Base-by-base conservation (phyloP, 257 asterid species). In the Petunia secreta region DNA sequence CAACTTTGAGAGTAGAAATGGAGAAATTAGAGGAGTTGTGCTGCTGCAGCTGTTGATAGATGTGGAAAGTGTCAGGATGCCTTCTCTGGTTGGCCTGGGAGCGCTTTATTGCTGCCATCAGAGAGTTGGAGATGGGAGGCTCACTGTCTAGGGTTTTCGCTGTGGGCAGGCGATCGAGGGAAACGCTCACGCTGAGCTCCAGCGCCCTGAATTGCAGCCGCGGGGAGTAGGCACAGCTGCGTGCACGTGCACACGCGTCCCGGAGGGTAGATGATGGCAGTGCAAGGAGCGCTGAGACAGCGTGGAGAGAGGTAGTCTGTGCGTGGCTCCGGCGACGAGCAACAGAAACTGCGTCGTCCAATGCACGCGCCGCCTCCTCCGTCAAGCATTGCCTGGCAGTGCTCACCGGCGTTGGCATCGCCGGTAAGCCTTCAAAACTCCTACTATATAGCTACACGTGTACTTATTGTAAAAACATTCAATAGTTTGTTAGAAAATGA, bases 341-440 rank as follows among this genome's bases (percentile, higher is more conserved):
- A 66, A 91, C 96, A 0, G 91, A 74, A 1, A 92, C 95, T 7
- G 99, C 99, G 53, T 92, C 97, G 88, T 92, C 97, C 78, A 93
- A 60, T 2, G 91, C 92, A n/a, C 88, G 83, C 4, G 89, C 97
- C 14, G 99, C 96, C 80, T 83, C 91, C 37, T 88, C 95, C 64
- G 99, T 90, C 82, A 95, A 87, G 89, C 92, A 93, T 86, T 92
- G 94, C 86, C 96, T 91, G 63, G 99, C 99, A 53, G 85, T 84
- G 87, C 89, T 85, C 84, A 92, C 97, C 93, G 97, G 96, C 92
- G 99, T 92, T 62, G 98, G 98, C 99, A 95, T 95, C 95, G 82
- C 92, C 89, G 79, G 86, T 83, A 57, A 87, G 85, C 84, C 84
- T 81, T 80, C 68, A 81, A 39, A 63, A 63, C 58, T n/a, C 63